A percentile compares a stretch with the other conserved stretches of the same genome.
Conservation (phyloP, 2,329 filamentous ascomycete species). For the Paraphoma chrysanthemicola region DNA sequence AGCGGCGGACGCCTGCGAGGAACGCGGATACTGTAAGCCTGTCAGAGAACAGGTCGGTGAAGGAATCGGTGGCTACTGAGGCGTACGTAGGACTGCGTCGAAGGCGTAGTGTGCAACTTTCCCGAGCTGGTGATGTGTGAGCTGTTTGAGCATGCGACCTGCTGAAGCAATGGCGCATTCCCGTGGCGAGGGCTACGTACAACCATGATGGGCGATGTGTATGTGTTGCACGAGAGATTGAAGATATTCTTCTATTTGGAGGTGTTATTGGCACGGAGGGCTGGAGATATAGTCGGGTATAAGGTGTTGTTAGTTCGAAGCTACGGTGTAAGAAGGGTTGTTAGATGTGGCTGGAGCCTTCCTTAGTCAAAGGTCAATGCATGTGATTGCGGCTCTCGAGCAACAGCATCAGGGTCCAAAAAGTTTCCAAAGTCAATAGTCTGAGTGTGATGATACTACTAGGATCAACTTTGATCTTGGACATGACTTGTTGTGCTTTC, state of each 20-base stretch:
- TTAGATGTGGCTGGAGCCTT: constrained; percentile 30
- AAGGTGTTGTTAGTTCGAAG: constrained; percentile 15
- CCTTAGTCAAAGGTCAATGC: constrained; percentile 22
- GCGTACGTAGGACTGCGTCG: constrained; percentile 88
- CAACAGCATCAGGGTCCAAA: neutral
- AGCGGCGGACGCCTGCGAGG: constrained; percentile 95
- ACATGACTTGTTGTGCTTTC: neutral
- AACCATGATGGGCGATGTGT: constrained; percentile 37
- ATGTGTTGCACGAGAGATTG: constrained; percentile 1
- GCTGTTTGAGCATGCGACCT: constrained; percentile 39
- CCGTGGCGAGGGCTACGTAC: constrained; percentile 37
- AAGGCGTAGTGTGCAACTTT: constrained; percentile 93
- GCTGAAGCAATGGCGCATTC: constrained; percentile 15
- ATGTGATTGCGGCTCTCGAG: constrained; percentile 25
- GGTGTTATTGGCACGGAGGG: neutral
- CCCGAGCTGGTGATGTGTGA: constrained; percentile 83
- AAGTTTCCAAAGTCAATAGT: neutral
- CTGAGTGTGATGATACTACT: too few relatives aligned
- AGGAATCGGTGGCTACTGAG: constrained; percentile 1
- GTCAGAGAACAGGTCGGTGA: constrained; percentile 10
- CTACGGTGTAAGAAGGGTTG: constrained; percentile 23
- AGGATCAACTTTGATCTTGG: too few relatives aligned
- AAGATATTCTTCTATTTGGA: constrained; percentile 12
- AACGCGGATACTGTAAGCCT: constrained; percentile 80
- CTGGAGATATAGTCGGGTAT: constrained; percentile 9